phyloP scores from a whole-genome alignment of 768 basidiomycete species.

The Suillus americanus region DNA sequence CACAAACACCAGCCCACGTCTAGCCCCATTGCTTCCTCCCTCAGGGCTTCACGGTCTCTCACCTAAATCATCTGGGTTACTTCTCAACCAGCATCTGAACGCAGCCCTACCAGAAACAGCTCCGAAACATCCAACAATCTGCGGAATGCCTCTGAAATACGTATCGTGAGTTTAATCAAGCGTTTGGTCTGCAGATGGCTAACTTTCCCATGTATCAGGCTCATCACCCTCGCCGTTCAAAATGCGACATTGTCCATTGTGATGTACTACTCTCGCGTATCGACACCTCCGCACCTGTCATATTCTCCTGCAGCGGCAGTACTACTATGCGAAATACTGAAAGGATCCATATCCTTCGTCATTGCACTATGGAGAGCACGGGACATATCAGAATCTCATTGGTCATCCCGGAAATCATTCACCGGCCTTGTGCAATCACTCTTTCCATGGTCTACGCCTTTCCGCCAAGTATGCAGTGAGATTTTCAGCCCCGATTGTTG shows the following conservation, averaged over 20 bases:
- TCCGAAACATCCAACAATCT: constrained; percentile 50
- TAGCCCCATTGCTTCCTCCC: constrained; percentile 53
- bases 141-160: constrained; percentile 76
- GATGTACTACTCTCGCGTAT: constrained; percentile 98
- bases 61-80: constrained; percentile 37
- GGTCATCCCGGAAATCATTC: constrained; percentile 42
- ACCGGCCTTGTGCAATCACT: constrained; percentile 35
- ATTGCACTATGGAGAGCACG: constrained; percentile 69
- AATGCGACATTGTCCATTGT: constrained; percentile 95
- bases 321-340: constrained; percentile 90
- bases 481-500: constrained; percentile 93
- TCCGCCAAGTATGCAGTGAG: constrained; percentile 60
- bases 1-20: constrained; percentile 36
- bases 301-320: constrained; percentile 97
- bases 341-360: constrained; percentile 87
- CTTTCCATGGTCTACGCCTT: constrained; percentile 48
- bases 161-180: constrained; percentile 57
- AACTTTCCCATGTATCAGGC: constrained; percentile 29
- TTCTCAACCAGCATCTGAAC: constrained; percentile 34
- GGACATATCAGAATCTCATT: constrained; percentile 40
- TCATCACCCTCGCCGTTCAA: constrained; percentile 89
- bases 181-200: constrained; percentile 2
- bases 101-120: constrained; percentile 32
- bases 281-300: constrained; percentile 68
- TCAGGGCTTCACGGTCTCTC: constrained; percentile 41